Percentiles rank a stretch among this genome's conserved stretches.
Conservation (phyloP, 1,284 basidiomycete species). For the Veloboletus limbatus region DNA sequence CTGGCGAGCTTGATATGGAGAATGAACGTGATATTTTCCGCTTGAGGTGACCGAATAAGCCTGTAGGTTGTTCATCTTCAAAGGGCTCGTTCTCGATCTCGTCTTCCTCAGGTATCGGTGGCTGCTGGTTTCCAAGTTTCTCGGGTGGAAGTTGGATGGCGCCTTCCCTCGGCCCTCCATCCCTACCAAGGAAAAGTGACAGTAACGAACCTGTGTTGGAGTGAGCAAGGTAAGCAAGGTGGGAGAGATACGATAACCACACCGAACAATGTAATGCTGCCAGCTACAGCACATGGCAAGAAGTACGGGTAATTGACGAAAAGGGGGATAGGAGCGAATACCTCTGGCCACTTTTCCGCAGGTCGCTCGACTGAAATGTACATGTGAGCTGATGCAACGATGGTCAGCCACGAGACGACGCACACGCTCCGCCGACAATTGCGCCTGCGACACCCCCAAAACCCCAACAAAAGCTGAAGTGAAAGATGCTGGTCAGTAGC, state of each 20-base stretch:
- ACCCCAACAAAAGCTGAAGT: slow-evolving; percentile 83
- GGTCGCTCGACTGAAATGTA: slow-evolving; percentile 71
- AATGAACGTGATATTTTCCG: slow-evolving; percentile 51
- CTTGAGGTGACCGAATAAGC: slow-evolving; percentile 39
- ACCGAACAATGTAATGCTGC: slow-evolving; percentile 72
- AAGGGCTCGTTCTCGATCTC: slow-evolving; percentile 42
- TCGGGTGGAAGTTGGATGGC: slow-evolving; percentile 77
- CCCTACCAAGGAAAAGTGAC: slow-evolving; percentile 84
- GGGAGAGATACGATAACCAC: slow-evolving; percentile 19
- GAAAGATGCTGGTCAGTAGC: slow-evolving; percentile 3
- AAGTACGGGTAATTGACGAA: slow-evolving; percentile 89
- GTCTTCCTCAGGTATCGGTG: slow-evolving; percentile 62
- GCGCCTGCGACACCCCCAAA: slow-evolving; percentile 91
- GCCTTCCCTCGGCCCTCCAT: slow-evolving; percentile 86
- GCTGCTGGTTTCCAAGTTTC: slow-evolving; percentile 49
- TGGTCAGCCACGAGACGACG: slow-evolving; percentile 30
- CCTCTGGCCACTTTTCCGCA: slow-evolving; percentile 77
- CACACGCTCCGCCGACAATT: slow-evolving; percentile 83
- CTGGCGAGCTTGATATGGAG: slow-evolving; percentile 40
- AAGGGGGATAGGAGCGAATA: slow-evolving; percentile 64
- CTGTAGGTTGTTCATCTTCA: slow-evolving; percentile 42
- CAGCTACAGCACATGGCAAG: slow-evolving; percentile 82
- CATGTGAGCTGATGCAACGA: slow-evolving; percentile 3
- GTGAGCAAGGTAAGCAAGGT: slow-evolving; percentile 4
- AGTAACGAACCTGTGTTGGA: slow-evolving; percentile 67